A percentile compares a stretch with the other conserved stretches of the same genome.
phyloP scores from a whole-genome alignment of 352 stramenopile species.

The Phytopythium kandeliae region DNA sequence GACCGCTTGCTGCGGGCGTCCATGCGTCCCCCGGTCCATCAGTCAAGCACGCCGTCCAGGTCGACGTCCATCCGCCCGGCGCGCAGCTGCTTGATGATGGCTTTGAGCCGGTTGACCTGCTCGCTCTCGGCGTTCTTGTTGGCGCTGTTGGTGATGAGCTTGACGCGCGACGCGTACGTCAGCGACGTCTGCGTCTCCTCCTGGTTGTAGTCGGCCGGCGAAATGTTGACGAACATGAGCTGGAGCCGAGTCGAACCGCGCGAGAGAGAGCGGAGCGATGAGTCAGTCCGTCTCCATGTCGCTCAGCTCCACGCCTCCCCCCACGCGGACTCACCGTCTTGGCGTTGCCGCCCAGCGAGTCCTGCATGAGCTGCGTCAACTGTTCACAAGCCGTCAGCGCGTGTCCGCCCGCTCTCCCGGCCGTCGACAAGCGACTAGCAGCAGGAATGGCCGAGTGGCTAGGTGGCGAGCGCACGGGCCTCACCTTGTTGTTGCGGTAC shows the following conservation, averaged over 20 bases:
- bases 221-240: slow-evolving; percentile 91
- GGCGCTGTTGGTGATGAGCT: slow-evolving; percentile 86
- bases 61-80: slow-evolving; percentile 63
- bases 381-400: too few relatives aligned
- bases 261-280: too few relatives aligned
- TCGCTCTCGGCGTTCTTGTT: slow-evolving; percentile 86
- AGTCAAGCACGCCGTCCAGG: slow-evolving; percentile 60
- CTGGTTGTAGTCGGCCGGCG: slow-evolving; percentile 87
- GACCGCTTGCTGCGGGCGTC: too few relatives aligned
- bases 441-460: too few relatives aligned
- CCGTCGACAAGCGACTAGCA: too few relatives aligned
- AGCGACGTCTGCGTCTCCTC: slow-evolving; percentile 84
- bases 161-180: slow-evolving; percentile 77
- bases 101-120: slow-evolving; percentile 75
- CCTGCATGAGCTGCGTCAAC: slow-evolving; percentile 92
- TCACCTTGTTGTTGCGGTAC: slow-evolving; percentile 91
- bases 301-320: too few relatives aligned
- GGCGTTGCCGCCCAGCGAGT: slow-evolving; percentile 90
- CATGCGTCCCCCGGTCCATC: too few relatives aligned
- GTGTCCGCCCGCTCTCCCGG: too few relatives aligned
- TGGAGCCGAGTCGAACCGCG: too few relatives aligned
- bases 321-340: slow-evolving; percentile 67
- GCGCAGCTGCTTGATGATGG: slow-evolving; percentile 76
- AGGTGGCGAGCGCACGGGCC: too few relatives aligned
- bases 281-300: too few relatives aligned